Percentiles rank a stretch among this genome's conserved stretches.
Conservation (phyloP, 331 rosid species). For the Acacia pycnantha region DNA sequence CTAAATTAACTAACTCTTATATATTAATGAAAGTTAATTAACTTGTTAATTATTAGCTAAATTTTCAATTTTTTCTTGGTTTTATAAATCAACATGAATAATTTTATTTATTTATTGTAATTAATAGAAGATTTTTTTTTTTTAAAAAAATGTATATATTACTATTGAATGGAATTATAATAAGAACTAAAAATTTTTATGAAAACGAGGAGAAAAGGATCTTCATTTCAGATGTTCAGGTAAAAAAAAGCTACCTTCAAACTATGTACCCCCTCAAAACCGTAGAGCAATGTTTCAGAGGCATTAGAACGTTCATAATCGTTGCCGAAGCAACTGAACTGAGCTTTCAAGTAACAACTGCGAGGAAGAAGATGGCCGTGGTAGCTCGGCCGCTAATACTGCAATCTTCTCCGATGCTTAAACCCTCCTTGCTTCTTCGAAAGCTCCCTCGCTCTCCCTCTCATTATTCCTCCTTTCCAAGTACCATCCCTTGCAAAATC, state of each 20-base stretch:
- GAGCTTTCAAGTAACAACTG: not conserved
- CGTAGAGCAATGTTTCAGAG: not conserved
- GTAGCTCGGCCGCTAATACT: slow-evolving; percentile 46
- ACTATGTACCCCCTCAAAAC: not conserved
- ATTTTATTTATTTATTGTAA: no score
- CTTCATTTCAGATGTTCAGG: no score
- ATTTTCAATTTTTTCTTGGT: no score
- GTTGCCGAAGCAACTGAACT: not conserved
- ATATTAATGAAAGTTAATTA: no score
- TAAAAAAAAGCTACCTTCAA: not conserved
- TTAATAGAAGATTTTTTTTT: no score
- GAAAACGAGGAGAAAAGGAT: no score
- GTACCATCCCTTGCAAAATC: slow-evolving; percentile 34
- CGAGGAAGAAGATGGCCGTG: slow-evolving; percentile 39
- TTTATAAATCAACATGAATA: no score
- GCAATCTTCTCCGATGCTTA: slow-evolving; percentile 37
- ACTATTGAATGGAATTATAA: no score
- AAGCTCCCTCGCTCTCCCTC: slow-evolving; percentile 30
- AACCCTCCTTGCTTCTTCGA: slow-evolving; percentile 30
- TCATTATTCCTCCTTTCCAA: not conserved
- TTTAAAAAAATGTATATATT: no score
- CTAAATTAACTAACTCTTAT: no score
- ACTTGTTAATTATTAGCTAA: no score
- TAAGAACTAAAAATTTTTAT: no score
- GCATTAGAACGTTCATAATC: not conserved